phyloP scores from a whole-genome alignment of 2,329 filamentous ascomycete species.

The Trichophaea hybrida region DNA sequence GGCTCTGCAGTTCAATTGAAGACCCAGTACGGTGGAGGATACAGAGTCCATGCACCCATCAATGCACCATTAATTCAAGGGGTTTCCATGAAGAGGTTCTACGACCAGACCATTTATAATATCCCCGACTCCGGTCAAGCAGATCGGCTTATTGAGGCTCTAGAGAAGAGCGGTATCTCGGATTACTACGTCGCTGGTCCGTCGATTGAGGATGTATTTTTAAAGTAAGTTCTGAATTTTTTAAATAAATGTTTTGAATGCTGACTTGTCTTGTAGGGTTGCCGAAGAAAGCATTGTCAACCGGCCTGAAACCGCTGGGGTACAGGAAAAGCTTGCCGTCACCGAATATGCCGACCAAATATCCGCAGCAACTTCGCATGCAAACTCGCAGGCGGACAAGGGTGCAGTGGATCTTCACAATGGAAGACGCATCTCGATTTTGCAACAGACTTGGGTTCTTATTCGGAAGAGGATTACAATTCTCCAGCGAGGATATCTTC shows the following conservation, averaged over 20 bases:
- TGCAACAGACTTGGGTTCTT: conserved; percentile 56
- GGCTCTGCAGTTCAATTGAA: conserved; percentile 81
- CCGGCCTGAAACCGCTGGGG: conserved; percentile 6
- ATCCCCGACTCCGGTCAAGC: conserved; percentile 56
- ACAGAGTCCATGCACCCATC: conserved; percentile 62
- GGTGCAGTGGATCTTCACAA: not conserved
- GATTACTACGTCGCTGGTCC: conserved; percentile 80
- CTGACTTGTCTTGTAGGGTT: conserved; percentile 35
- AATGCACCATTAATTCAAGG: conserved; percentile 27
- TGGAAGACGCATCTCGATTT: conserved; percentile 29
- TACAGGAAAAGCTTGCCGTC: not conserved
- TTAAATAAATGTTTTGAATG: too few relatives aligned
- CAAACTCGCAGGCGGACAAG: conserved; percentile 7
- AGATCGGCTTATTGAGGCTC: conserved; percentile 51
- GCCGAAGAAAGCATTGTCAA: conserved; percentile 52
- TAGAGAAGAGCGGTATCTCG: conserved; percentile 52
- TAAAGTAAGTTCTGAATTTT: conserved; percentile 33
- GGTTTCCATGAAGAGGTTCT: conserved; percentile 44
- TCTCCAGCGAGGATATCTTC: conserved; percentile 61
- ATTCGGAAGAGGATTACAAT: conserved; percentile 67
- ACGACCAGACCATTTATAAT: conserved; percentile 57
- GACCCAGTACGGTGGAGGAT: conserved; percentile 65
- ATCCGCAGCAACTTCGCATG: conserved; percentile 11
- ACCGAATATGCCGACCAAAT: conserved; percentile 18
- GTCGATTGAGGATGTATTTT: conserved; percentile 83